Evolutionary conservation across 345 rosid species (phyloP).

Genomic region (Hibiscus mutabilis): DNA sequence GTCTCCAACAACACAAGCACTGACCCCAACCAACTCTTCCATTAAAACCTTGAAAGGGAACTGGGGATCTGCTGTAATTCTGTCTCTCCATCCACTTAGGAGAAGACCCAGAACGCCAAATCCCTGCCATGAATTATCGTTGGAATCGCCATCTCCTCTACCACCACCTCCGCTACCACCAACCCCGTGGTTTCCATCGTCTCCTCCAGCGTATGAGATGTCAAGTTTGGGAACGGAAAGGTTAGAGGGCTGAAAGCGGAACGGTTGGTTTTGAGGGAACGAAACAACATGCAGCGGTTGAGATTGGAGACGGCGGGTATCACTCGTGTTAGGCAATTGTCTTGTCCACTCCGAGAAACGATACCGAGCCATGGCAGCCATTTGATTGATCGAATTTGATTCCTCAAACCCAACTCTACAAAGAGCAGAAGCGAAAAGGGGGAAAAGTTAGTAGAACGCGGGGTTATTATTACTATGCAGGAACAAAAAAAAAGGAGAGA

Average conservation of each 20-base stretch:
- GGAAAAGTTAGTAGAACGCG: not conserved
- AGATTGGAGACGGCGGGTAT: conserved; percentile 13
- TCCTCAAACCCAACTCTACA: not conserved
- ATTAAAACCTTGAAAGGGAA: conserved; percentile 91
- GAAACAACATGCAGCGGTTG: not conserved
- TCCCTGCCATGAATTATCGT: conserved; percentile 24
- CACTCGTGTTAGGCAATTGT: conserved; percentile 15
- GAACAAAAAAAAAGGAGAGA: not conserved
- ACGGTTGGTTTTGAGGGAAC: conserved; percentile 22
- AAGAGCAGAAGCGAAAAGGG: not conserved
- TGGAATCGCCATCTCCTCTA: conserved; percentile 11
- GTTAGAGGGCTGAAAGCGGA: conserved; percentile 2
- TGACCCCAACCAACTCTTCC: conserved; percentile 93
- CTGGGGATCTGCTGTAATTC: conserved; percentile 92
- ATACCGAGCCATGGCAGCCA: conserved; percentile 37
- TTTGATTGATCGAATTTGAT: not conserved
- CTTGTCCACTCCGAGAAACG: conserved; percentile 23
- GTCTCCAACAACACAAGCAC: conserved; percentile 82
- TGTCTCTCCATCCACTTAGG: conserved; percentile 75
- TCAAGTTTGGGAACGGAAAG: conserved; percentile 17
- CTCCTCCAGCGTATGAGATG: conserved; percentile 28
- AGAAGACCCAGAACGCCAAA: conserved; percentile 60
- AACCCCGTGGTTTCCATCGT: conserved; percentile 31
- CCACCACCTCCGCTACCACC: conserved; percentile 25
- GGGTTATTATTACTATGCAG: not conserved